Conservation (phyloP, 2,329 filamentous ascomycete genomes). For the Colletotrichum sp. region DNA sequence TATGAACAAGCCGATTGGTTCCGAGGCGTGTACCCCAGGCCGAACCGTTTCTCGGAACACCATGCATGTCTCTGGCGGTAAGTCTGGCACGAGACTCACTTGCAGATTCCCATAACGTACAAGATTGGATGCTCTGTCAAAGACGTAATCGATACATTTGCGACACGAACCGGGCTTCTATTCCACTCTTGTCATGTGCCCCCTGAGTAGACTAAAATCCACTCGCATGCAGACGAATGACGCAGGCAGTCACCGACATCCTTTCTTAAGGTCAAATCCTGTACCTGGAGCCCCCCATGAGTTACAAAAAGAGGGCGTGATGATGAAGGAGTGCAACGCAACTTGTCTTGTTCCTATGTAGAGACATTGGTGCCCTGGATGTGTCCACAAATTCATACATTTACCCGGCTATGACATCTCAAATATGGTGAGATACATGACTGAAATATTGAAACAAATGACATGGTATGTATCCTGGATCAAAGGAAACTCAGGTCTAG, state of each 20-base stretch:
- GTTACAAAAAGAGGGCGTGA: background rate
- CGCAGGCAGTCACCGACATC: background rate
- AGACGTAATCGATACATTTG: background rate
- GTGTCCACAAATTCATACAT: background rate
- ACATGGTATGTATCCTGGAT: background rate
- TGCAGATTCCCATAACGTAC: background rate
- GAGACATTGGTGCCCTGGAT: background rate
- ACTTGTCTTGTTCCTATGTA: background rate
- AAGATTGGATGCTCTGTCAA: background rate
- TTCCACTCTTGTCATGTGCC: background rate
- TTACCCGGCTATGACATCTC: background rate
- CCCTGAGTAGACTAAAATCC: background rate
- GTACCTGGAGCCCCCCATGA: background rate
- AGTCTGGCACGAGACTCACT: background rate
- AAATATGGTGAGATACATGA: background rate
- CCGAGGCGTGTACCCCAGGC: background rate
- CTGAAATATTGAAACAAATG: background rate
- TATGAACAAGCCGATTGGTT: background rate
- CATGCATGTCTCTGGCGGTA: background rate
- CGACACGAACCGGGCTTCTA: background rate
- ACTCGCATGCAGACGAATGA: background rate
- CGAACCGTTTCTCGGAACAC: background rate
- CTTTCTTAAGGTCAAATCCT: background rate
- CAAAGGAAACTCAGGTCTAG: conserved; percentile 31
- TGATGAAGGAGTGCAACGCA: background rate